Percentiles rank a stretch among this genome's conserved stretches.
These are phyloP conservation scores for Thecaphora thlaspeos DNA, from an alignment of 1,284 basidiomycete genomes.

Conservation along the genomic window DNA sequence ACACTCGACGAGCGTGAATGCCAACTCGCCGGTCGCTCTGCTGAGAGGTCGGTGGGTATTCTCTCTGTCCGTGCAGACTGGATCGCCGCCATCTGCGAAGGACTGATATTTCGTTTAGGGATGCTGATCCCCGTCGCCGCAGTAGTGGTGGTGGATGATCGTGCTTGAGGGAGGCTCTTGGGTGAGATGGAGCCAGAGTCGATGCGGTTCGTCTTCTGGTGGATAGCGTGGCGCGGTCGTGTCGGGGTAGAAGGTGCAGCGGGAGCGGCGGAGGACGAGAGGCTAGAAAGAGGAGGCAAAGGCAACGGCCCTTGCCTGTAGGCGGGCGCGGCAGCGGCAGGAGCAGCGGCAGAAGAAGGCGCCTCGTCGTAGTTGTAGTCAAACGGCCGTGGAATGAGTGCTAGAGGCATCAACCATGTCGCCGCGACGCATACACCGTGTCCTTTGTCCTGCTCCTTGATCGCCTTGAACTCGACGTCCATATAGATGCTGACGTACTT, in stretches of 20 bases:
- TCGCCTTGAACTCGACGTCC: constrained; percentile 51
- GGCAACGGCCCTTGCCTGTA: background rate
- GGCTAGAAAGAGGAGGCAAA: constrained; percentile 1
- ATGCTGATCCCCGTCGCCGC: background rate
- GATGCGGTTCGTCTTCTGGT: no score
- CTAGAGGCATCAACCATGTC: constrained; percentile 47
- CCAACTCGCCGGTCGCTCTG: background rate
- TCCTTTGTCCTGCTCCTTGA: constrained; percentile 40
- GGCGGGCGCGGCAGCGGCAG: background rate
- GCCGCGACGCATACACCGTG: constrained; percentile 46
- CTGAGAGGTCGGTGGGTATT: constrained; percentile 12
- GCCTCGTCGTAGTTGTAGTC: constrained; percentile 31
- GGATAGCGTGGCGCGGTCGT: no score
- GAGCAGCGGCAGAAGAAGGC: no score
- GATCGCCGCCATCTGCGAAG: constrained; percentile 15
- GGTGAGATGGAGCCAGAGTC: no score
- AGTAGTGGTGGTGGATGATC: background rate
- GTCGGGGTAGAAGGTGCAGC: no score
- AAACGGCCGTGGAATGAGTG: constrained; percentile 35
- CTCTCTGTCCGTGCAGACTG: constrained; percentile 18
- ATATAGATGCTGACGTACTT: constrained; percentile 47
- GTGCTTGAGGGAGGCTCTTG: no score
- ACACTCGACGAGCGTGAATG: constrained; percentile 18
- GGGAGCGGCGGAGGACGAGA: background rate
- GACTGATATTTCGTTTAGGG: constrained; percentile 17